A percentile compares a stretch with the other conserved stretches of the same genome.
These are phyloP conservation scores for Neofusicoccum ribis DNA, from an alignment of 2,329 filamentous ascomycete species.

Conservation along the genomic window DNA sequence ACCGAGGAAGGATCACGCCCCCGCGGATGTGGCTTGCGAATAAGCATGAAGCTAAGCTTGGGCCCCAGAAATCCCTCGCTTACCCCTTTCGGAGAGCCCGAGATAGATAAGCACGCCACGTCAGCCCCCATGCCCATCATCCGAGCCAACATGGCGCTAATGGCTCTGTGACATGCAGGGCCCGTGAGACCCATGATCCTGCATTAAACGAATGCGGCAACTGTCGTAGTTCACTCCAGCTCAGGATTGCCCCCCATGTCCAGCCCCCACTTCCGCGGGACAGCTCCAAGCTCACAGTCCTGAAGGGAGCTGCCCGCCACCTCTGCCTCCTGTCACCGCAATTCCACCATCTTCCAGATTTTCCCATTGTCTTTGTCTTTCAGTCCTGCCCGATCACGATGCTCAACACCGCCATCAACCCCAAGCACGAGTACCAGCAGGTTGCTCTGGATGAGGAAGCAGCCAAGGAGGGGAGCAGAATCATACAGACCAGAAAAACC, in stretches of 20 bases:
- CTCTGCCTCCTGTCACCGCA: not conserved
- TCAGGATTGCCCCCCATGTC: not conserved
- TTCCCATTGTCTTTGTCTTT: no score
- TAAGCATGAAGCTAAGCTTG: not conserved
- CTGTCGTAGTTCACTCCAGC: not conserved
- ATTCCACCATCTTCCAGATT: not conserved
- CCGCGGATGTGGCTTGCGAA: not conserved
- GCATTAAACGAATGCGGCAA: not conserved
- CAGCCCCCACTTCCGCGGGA: not conserved
- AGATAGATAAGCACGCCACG: not conserved
- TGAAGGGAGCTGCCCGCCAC: not conserved
- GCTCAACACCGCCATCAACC: not conserved
- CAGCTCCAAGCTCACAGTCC: not conserved
- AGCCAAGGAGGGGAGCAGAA: not conserved
- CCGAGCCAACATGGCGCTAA: not conserved
- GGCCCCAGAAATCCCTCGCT: not conserved
- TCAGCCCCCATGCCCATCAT: not conserved
- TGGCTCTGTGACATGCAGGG: not conserved
- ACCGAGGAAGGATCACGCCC: not conserved
- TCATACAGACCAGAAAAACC: not conserved
- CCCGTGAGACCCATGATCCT: not conserved
- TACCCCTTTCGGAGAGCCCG: not conserved
- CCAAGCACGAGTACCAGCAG: conserved; percentile 3
- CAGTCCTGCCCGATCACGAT: not conserved
- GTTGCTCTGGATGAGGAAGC: not conserved